Evolutionary conservation across 805 yeast genomes (phyloP).

Genomic region (Hanseniaspora meyeri): DNA sequence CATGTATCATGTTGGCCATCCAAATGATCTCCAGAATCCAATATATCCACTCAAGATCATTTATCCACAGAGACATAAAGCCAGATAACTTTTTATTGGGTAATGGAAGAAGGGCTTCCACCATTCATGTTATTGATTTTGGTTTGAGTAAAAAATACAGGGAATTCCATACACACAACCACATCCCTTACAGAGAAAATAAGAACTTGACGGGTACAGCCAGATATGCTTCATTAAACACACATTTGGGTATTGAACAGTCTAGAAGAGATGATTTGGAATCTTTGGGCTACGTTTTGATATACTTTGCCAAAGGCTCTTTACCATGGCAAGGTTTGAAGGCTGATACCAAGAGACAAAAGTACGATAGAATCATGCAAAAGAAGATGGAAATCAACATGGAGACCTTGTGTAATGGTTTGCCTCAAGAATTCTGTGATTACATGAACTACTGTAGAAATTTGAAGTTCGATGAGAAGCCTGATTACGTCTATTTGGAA

Average conservation of each 20-base stretch:
- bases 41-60: conserved; percentile 88
- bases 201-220: conserved; percentile 96
- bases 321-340: conserved; percentile 98
- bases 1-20: conserved; percentile 84
- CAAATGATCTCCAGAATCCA: conserved; percentile 90
- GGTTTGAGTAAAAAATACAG: conserved; percentile 89
- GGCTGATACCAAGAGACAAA: conserved; percentile 93
- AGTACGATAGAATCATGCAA: conserved; percentile 91
- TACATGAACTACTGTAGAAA: conserved; percentile 83
- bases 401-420: conserved; percentile 75
- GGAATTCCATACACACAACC: conserved; percentile 86
- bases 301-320: conserved; percentile 89
- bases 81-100: conserved; percentile 79
- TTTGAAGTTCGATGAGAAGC: conserved; percentile 88
- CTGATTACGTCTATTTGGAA: conserved; percentile 82
- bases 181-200: conserved; percentile 91
- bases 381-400: conserved; percentile 84
- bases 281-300: conserved; percentile 83
- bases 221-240: conserved; percentile 86
- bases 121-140: conserved; percentile 85
- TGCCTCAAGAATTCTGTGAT: conserved; percentile 80
- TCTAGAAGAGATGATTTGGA: conserved; percentile 94
- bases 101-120: conserved; percentile 89
- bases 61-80: conserved; percentile 73
- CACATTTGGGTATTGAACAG: conserved; percentile 95